Conservation (phyloP, 257 asterid species). For the Scutellaria galericulata region DNA sequence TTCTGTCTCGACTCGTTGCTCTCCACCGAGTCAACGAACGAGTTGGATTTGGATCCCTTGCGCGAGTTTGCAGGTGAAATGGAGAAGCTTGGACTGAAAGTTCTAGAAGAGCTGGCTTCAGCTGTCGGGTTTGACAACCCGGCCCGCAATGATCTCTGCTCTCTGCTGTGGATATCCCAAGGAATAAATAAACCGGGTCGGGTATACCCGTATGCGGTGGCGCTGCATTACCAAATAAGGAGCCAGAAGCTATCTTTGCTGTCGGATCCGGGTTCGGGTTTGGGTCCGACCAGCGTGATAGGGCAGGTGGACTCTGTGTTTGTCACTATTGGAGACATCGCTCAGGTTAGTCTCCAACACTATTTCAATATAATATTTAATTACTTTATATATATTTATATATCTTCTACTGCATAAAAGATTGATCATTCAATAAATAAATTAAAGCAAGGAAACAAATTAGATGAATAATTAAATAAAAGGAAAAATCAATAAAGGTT, state of each 20-base stretch:
- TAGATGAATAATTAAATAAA: no score
- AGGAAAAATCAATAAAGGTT: no score
- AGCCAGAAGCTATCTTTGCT: conserved; percentile 45
- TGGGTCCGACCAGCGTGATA: conserved; percentile 65
- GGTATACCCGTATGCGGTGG: conserved; percentile 66
- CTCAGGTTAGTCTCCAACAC: conserved; percentile 50
- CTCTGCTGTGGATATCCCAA: conserved; percentile 66
- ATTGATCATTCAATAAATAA: no score
- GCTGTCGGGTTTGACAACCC: conserved; percentile 65
- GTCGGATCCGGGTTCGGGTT: conserved; percentile 80
- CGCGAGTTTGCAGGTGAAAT: conserved; percentile 55
- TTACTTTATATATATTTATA: no score
- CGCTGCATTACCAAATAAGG: conserved; percentile 57
- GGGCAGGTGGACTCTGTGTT: conserved; percentile 57
- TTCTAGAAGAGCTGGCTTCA: conserved; percentile 52
- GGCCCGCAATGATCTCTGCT: conserved; percentile 41
- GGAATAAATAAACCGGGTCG: conserved; percentile 53
- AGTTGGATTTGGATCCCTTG: conserved; percentile 40
- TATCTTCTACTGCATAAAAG: no score
- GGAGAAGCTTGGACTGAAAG: conserved; percentile 60
- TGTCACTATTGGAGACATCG: conserved; percentile 78
- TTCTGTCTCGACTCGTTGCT: conserved; percentile 56
- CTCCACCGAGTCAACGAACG: conserved; percentile 41
- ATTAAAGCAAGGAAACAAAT: no score
- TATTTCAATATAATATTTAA: no score